A percentile compares a stretch with the other conserved stretches of the same genome.
These are phyloP conservation scores for Volvox reticuliferus DNA, from an alignment of 139 green algal species.

Conservation along the genomic window DNA sequence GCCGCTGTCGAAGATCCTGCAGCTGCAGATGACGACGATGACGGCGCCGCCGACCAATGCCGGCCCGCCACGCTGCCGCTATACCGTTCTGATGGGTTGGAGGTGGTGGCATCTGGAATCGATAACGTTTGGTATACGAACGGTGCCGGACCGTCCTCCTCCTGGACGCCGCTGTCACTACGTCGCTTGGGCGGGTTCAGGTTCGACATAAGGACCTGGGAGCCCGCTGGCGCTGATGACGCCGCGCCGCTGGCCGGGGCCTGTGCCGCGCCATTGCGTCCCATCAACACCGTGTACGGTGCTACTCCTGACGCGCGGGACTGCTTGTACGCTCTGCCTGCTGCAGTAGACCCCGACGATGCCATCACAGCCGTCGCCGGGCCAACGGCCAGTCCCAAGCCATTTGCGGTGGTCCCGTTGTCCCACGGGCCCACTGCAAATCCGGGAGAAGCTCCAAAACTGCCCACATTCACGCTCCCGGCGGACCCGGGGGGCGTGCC, in stretches of 20 bases:
- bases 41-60: neutral
- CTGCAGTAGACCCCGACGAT: neutral
- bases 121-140: slow-evolving; percentile 1
- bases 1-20: neutral
- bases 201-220: neutral
- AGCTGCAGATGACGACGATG: neutral
- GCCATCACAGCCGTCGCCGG: neutral
- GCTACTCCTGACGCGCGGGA: neutral
- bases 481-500: neutral
- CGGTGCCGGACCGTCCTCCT: neutral
- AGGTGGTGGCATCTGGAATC: neutral
- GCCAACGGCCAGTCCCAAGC: neutral
- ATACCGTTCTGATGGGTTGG: neutral
- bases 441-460: neutral
- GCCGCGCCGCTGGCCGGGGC: neutral
- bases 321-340: slow-evolving; percentile 11
- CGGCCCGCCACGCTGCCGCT: neutral
- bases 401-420: neutral
- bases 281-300: neutral
- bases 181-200: neutral
- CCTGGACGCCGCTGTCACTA: neutral
- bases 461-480: neutral
- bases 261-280: neutral
- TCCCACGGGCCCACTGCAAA: neutral
- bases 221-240: neutral